phyloP scores from a whole-genome alignment of 2,329 filamentous ascomycete species.

The Helminthosporium solani region DNA sequence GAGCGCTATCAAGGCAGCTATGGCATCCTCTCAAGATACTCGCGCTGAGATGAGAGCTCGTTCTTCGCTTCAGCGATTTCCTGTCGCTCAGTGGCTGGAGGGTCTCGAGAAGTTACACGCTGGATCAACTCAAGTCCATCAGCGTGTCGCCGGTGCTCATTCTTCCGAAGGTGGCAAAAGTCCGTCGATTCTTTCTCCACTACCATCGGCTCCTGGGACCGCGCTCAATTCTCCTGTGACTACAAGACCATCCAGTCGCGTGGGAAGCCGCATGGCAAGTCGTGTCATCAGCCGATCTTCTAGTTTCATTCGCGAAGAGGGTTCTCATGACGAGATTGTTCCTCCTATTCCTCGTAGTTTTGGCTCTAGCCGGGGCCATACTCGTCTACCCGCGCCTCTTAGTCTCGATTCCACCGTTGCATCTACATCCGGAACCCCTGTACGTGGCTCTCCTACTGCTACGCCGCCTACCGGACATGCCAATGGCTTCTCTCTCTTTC shows the following conservation, averaged over 20 bases:
- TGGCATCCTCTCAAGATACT: slow-evolving; percentile 58
- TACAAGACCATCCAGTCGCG: slow-evolving; percentile 16
- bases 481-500: slow-evolving; percentile 12
- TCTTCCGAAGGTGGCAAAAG: slow-evolving; percentile 4
- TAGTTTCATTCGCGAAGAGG: slow-evolving; percentile 14
- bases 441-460: slow-evolving; percentile 4
- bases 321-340: background rate
- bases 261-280: slow-evolving; percentile 13
- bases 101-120: slow-evolving; percentile 63
- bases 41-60: slow-evolving; percentile 65
- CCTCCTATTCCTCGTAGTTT: background rate
- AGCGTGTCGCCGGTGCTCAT: slow-evolving; percentile 31
- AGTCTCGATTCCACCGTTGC: slow-evolving; percentile 8
- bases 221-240: slow-evolving; percentile 11
- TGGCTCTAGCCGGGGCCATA: background rate
- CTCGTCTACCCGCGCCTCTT: slow-evolving; percentile 2
- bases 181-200: slow-evolving; percentile 8
- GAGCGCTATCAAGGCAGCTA: slow-evolving; percentile 61
- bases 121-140: slow-evolving; percentile 59
- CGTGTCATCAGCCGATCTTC: slow-evolving; percentile 15
- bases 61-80: slow-evolving; percentile 66
- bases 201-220: slow-evolving; percentile 18
- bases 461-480: slow-evolving; percentile 2
- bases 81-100: slow-evolving; percentile 66
- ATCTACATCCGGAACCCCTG: slow-evolving; percentile 6